Evolutionary conservation across 2,329 filamentous ascomycete genomes (phyloP).

Genomic region (Paradendryphiella salina): DNA sequence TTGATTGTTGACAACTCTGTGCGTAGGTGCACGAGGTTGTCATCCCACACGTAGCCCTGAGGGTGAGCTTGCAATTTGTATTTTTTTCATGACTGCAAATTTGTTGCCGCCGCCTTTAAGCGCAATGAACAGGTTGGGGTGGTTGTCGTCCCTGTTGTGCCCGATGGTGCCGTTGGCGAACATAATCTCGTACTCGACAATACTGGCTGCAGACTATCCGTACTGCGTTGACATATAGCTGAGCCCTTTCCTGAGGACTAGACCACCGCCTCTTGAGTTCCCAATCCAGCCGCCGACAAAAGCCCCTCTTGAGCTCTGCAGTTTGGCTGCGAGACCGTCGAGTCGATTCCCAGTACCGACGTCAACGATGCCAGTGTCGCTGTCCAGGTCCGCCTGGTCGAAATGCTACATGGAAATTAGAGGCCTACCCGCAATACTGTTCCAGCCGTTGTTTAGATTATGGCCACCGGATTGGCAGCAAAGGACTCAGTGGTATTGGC

Average conservation of each 20-base stretch:
- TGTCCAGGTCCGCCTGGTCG: constrained; percentile 34
- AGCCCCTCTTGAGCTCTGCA: constrained; percentile 45
- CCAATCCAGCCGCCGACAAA: constrained; percentile 54
- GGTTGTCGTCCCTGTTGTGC: constrained; percentile 24
- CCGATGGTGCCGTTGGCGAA: constrained; percentile 51
- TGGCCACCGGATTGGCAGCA: constrained; percentile 52
- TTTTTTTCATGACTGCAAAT: constrained; percentile 47
- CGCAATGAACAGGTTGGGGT: constrained; percentile 45
- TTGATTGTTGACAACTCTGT: not conserved
- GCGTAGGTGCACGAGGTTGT: constrained; percentile 51
- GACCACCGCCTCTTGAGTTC: constrained; percentile 53
- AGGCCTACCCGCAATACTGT: constrained; percentile 51
- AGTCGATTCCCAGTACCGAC: constrained; percentile 42
- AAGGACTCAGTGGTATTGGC: constrained; percentile 42
- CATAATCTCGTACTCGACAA: constrained; percentile 52
- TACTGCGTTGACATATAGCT: constrained; percentile 47
- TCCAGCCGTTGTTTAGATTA: constrained; percentile 53
- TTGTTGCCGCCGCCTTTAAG: constrained; percentile 48
- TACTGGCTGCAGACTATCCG: constrained; percentile 52
- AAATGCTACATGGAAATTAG: constrained; percentile 48
- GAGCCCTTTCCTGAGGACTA: constrained; percentile 51
- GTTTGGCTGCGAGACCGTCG: constrained; percentile 45
- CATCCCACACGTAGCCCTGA: constrained; percentile 51
- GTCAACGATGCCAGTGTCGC: constrained; percentile 31
- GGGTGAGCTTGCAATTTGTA: constrained; percentile 30